phyloP scores from a whole-genome alignment of 306 rosid genomes.

The Malus fusca region DNA sequence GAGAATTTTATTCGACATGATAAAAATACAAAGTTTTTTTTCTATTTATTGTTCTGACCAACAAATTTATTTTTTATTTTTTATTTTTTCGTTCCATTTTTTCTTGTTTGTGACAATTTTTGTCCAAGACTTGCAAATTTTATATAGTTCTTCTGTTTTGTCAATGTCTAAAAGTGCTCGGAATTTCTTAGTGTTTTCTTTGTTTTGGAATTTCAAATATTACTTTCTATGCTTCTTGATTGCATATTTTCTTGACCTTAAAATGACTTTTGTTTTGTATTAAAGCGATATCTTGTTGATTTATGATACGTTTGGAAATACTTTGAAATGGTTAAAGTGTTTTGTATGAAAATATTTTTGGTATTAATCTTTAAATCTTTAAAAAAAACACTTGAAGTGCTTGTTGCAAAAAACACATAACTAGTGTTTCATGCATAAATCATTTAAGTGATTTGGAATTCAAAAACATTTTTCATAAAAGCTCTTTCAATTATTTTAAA shows the following conservation, averaged over 20 bases:
- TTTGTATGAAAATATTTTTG: too few species aligned
- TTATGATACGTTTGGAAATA: too few species aligned
- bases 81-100: neutral
- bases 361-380: too few species aligned
- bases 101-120: neutral
- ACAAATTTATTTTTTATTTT: neutral
- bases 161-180: neutral
- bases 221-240: neutral
- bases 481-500: too few species aligned
- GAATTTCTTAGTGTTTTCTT: neutral
- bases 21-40: neutral
- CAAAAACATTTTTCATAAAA: too few species aligned
- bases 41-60: constrained; percentile 1
- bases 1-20: constrained; percentile 7
- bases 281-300: neutral
- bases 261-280: neutral
- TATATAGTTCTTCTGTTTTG: too few species aligned
- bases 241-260: neutral
- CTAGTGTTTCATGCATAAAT: too few species aligned
- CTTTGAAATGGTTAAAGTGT: accelerated
- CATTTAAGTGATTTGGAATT: too few species aligned
- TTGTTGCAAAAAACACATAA: too few species aligned
- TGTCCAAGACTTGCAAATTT: neutral
- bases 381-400: too few species aligned
- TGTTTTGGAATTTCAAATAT: neutral